Conservation (phyloP, 768 basidiomycete species). For the Cystoderma amianthinum region DNA sequence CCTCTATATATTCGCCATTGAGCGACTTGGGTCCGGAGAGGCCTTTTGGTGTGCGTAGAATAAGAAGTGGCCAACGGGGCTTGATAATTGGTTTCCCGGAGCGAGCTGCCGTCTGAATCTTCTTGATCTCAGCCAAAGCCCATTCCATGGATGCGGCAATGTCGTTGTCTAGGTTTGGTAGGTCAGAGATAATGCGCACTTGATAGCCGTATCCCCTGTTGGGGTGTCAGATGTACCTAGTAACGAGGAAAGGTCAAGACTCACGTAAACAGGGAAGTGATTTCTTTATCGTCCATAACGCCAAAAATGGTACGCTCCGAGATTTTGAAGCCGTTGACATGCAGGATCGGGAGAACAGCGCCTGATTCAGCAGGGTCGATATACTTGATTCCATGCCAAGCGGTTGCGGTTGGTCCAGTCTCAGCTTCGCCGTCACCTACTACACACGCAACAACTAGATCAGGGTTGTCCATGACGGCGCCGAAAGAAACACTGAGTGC, state of each 20-base stretch:
- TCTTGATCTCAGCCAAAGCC: conserved; percentile 66
- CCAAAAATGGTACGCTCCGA: conserved; percentile 87
- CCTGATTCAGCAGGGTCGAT: conserved; percentile 87
- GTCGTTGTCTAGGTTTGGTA: conserved; percentile 63
- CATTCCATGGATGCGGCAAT: conserved; percentile 80
- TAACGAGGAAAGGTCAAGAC: conserved; percentile 8
- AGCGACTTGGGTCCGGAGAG: conserved; percentile 62
- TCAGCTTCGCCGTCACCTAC: conserved; percentile 90
- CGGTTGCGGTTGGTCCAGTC: conserved; percentile 71
- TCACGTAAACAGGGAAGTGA: conserved; percentile 68
- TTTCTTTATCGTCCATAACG: conserved; percentile 85
- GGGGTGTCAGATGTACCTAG: conserved; percentile 3
- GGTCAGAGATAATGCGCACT: conserved; percentile 71
- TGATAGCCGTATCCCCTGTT: conserved; percentile 82
- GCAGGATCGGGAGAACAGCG: conserved; percentile 86
- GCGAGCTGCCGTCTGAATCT: conserved; percentile 77
- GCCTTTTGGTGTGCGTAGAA: conserved; percentile 84
- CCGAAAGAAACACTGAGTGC: conserved; percentile 84
- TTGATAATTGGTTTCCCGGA: conserved; percentile 71
- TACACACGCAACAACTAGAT: conserved; percentile 74
- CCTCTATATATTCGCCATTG: conserved; percentile 69
- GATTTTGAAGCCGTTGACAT: conserved; percentile 87
- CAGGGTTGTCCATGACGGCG: conserved; percentile 86
- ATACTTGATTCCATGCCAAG: conserved; percentile 87
- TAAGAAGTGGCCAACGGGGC: conserved; percentile 87